Conservation (phyloP, 192 early-diverging fungal genomes). For the Backusella luteola region DNA sequence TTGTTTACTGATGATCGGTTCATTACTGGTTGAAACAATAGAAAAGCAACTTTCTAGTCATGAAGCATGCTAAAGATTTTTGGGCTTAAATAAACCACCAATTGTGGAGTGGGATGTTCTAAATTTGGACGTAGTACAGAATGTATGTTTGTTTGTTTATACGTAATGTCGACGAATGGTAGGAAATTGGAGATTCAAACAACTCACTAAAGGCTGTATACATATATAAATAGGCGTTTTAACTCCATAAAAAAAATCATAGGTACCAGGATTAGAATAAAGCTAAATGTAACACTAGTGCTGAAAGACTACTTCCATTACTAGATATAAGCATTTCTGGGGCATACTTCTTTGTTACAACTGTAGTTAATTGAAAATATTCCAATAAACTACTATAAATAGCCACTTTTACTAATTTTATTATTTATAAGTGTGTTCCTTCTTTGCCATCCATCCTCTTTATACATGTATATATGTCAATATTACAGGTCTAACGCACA, state of each 20-base stretch:
- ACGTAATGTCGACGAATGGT: not conserved
- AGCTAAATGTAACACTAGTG: not conserved
- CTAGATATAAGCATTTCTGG: no score
- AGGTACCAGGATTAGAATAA: not conserved
- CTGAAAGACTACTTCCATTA: not conserved
- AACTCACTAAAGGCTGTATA: not conserved
- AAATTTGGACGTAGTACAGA: not conserved
- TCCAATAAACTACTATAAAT: not conserved
- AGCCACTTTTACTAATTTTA: not conserved
- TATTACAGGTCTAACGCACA: not conserved
- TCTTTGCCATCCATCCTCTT: not conserved
- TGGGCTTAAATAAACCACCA: not conserved
- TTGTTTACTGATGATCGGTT: not conserved
- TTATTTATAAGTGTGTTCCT: not conserved
- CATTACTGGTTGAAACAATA: not conserved
- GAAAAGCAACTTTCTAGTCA: not conserved
- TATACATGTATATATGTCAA: not conserved
- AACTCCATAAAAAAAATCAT: not conserved
- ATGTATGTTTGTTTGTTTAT: not conserved
- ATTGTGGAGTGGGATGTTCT: not conserved
- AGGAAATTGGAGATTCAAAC: not conserved
- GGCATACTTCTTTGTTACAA: not conserved
- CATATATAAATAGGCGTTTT: not conserved
- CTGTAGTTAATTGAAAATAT: not conserved
- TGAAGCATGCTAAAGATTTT: not conserved